Base-by-base conservation (phyloP, 345 rosid genomes). In the Melaleuca quinquenervia region DNA sequence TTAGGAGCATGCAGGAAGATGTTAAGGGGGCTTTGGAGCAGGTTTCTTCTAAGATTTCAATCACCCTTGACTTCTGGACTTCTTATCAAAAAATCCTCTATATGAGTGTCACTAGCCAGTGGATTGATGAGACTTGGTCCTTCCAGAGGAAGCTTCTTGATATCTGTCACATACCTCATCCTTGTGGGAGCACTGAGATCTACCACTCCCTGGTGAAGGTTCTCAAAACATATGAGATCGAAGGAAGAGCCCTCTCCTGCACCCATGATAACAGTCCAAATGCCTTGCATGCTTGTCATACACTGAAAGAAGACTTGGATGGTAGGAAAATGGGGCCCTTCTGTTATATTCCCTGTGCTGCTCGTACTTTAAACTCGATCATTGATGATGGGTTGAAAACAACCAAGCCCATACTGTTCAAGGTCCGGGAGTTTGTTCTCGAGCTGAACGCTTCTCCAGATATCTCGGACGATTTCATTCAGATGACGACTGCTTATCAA, bases 1-100 rank as follows among this genome's bases (percentile, higher is more conserved):
- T 95, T 91, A 93, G 94, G 92, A 94, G 98, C 91, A 97, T 97
- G 99, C 93, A 89, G 84, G 98, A 89, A 92, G 98, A 95, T 88
- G 95, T 97, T 26, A 92, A 89, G 90, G 87, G 85, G 80, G 87
- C 92, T 82, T 83, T 97, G 89, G 96, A 95, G 84, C 96, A 92
- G 86, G 92, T 91, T 87, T 91, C 93, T 26, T 97, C 98, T 82
- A 97, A 94, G 91, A 91, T 97, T 82, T 94, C 98, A 2, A 49
- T 97, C 64, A 91, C 92, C 51, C 89, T 97, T 58, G 94, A 92
- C 88, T 94, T 97, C 87, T 97, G 99, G 99, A 94, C 89, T 52
- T 94, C 98, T 27, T 94, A 91, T 88, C 95, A 96, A 60, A 91
- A 92, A 48, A 92, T 93, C 14, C 94, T 87, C 82, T 95, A 94